Conservation (phyloP, 2,329 filamentous ascomycete genomes). For the Bipolaris cookei region DNA sequence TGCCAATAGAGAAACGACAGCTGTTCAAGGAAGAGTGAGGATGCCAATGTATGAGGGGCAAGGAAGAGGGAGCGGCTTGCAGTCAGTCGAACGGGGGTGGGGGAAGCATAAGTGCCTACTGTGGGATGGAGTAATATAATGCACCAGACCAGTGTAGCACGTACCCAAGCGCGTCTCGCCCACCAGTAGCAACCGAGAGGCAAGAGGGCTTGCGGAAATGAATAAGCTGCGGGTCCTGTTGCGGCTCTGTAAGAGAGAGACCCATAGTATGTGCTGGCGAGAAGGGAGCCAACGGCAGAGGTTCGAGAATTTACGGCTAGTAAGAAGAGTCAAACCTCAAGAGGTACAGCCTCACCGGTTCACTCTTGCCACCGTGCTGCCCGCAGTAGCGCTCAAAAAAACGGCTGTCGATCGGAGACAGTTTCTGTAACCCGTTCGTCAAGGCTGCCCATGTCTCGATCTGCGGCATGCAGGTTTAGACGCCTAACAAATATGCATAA, state of each 20-base stretch:
- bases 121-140: conserved; percentile 52
- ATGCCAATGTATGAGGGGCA: conserved; percentile 43
- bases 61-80: conserved; percentile 48
- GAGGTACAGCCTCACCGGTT: conserved; percentile 50
- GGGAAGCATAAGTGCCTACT: conserved; percentile 45
- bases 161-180: conserved; percentile 51
- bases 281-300: conserved; percentile 48
- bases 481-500: conserved; percentile 42
- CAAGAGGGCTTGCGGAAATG: conserved; percentile 48
- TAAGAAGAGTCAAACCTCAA: conserved; percentile 42
- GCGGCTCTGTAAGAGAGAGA: conserved; percentile 54
- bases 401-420: conserved; percentile 43
- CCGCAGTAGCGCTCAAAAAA: conserved; percentile 44
- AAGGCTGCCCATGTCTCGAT: conserved; percentile 46
- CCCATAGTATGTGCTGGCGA: conserved; percentile 84
- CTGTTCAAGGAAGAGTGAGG: conserved; percentile 40
- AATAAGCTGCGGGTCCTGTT: conserved; percentile 50
- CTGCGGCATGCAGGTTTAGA: conserved; percentile 37
- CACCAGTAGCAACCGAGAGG: conserved; percentile 61
- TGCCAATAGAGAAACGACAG: conserved; percentile 48
- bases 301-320: conserved; percentile 50
- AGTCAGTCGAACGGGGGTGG: conserved; percentile 44
- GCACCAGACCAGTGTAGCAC: conserved; percentile 49
- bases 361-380: conserved; percentile 47
- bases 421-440: conserved; percentile 41